phyloP scores from a whole-genome alignment of 495 filamentous ascomycete species.

The Ascodesmis nigricans region DNA sequence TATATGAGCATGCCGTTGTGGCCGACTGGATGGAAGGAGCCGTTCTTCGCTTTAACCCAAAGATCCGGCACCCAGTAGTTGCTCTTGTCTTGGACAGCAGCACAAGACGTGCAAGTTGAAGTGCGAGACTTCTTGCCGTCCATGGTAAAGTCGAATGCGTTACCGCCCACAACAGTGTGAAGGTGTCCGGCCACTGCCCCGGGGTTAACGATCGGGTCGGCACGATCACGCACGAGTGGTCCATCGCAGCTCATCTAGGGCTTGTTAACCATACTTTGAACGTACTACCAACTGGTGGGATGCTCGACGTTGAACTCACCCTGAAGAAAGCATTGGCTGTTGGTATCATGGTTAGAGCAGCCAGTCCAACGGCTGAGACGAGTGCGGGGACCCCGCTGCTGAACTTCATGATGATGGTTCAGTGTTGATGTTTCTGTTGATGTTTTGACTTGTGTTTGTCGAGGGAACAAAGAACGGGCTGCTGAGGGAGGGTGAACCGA shows the following conservation, averaged over 20 bases:
- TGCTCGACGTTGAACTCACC: constrained; percentile 12
- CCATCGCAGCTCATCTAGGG: constrained; percentile 8
- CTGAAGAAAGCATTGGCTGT: constrained; percentile 7
- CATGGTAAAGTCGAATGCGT: constrained; percentile 43
- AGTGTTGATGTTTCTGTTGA: constrained; percentile 4
- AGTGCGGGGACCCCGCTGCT: background rate
- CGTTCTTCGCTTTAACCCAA: constrained; percentile 41
- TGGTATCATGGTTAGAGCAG: constrained; percentile 4
- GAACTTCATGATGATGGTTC: background rate
- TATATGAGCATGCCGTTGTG: constrained; percentile 47
- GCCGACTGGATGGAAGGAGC: constrained; percentile 41
- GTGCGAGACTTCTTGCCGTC: constrained; percentile 32
- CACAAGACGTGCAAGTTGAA: constrained; percentile 45
- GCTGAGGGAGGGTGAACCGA: background rate
- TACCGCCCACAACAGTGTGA: constrained; percentile 51
- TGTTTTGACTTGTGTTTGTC: no score
- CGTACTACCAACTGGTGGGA: no score
- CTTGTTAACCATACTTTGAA: no score
- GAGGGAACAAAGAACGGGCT: no score
- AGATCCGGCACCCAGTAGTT: constrained; percentile 60
- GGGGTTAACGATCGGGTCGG: constrained; percentile 50
- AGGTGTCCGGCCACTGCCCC: constrained; percentile 38
- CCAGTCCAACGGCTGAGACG: constrained; percentile 5
- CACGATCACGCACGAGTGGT: constrained; percentile 23
- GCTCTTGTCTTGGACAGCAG: constrained; percentile 41